phyloP scores from a whole-genome alignment of 2,329 filamentous ascomycete genomes.

The Neonectria faginata region DNA sequence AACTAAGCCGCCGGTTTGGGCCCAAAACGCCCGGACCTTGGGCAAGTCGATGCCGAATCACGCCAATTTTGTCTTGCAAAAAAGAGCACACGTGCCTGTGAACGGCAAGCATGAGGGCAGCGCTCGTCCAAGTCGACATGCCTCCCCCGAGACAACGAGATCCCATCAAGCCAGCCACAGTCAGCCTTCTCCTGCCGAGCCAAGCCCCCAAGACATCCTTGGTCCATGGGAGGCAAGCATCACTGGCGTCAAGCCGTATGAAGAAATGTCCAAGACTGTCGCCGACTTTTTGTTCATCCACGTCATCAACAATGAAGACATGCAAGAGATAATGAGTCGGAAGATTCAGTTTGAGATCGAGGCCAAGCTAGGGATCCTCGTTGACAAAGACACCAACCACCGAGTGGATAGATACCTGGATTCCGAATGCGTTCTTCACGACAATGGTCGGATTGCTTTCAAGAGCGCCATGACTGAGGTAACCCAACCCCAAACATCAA shows the following conservation, averaged over 20 bases:
- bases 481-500: conserved; percentile 52
- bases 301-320: conserved; percentile 75
- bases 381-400: conserved; percentile 77
- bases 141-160: conserved; percentile 60
- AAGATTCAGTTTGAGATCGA: conserved; percentile 90
- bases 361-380: conserved; percentile 87
- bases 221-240: conserved; percentile 76
- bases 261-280: conserved; percentile 80
- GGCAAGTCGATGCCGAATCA: conserved; percentile 53
- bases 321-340: conserved; percentile 70
- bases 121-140: conserved; percentile 54
- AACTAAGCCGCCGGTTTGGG: conserved; percentile 60
- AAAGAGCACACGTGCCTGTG: conserved; percentile 43
- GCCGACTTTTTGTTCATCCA: conserved; percentile 83
- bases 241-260: conserved; percentile 75
- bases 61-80: conserved; percentile 46
- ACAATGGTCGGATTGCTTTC: conserved; percentile 74
- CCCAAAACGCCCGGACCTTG: conserved; percentile 53
- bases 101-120: conserved; percentile 55
- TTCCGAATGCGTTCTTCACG: conserved; percentile 77
- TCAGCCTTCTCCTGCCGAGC: conserved; percentile 43
- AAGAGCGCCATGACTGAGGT: conserved; percentile 92
- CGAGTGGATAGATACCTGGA: conserved; percentile 75
- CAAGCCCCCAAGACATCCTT: conserved; percentile 54
- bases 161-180: conserved; percentile 41